Percentiles rank a stretch among this genome's conserved stretches.
phyloP scores from a whole-genome alignment of 1,284 basidiomycete genomes.

The Boletellus deceptivus region DNA sequence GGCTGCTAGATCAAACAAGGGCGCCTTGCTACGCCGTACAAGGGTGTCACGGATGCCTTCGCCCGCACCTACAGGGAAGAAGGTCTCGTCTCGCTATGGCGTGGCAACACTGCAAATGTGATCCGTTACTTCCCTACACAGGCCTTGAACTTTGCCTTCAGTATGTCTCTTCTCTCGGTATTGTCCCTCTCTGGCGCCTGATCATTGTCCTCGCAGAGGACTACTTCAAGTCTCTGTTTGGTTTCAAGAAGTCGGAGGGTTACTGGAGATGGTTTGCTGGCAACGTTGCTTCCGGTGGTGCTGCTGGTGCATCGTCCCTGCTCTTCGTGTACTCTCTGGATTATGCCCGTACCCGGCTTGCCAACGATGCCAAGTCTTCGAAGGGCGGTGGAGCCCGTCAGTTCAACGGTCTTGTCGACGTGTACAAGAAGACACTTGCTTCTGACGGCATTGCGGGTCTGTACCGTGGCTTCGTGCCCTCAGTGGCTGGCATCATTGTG shows the following conservation, averaged over 20 bases:
- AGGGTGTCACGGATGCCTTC: slow-evolving; percentile 90
- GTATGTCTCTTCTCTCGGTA: slow-evolving; percentile 40
- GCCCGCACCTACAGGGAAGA: slow-evolving; percentile 86
- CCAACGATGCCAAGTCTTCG: slow-evolving; percentile 93
- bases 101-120: slow-evolving; percentile 97
- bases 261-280: slow-evolving; percentile 91
- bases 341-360: slow-evolving; percentile 96
- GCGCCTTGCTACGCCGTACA: slow-evolving; percentile 89
- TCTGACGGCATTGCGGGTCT: slow-evolving; percentile 87
- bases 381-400: slow-evolving; percentile 90
- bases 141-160: slow-evolving; percentile 95
- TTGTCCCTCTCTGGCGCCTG: background rate
- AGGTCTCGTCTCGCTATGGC: slow-evolving; percentile 88
- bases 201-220: slow-evolving; percentile 63
- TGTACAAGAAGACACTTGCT: slow-evolving; percentile 91
- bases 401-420: slow-evolving; percentile 94
- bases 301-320: slow-evolving; percentile 92
- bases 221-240: slow-evolving; percentile 94
- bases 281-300: slow-evolving; percentile 96
- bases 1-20: slow-evolving; percentile 86
- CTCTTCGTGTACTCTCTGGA: slow-evolving; percentile 98
- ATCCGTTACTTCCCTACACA: slow-evolving; percentile 98
- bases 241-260: slow-evolving; percentile 86
- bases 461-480: slow-evolving; percentile 94
- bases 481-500: slow-evolving; percentile 93